These are phyloP conservation scores for Zopfia rhizophila DNA, from an alignment of 2,329 filamentous ascomycete species.

Conservation along the genomic window DNA sequence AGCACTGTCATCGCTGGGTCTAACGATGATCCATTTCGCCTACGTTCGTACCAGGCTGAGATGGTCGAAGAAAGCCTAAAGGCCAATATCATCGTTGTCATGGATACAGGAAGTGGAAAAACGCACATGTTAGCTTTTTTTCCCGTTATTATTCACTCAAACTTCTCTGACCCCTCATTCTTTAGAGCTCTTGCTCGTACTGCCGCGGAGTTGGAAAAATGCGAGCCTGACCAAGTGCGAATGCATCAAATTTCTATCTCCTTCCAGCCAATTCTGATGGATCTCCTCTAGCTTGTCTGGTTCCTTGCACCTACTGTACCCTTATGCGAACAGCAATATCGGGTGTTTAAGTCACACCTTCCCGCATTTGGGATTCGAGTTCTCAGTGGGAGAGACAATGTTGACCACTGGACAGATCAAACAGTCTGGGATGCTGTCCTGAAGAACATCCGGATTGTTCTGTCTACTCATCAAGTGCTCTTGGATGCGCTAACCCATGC, in stretches of 20 bases:
- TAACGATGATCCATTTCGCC: slow-evolving; percentile 31
- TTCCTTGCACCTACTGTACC: slow-evolving; percentile 58
- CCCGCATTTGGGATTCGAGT: slow-evolving; percentile 67
- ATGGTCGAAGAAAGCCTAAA: slow-evolving; percentile 59
- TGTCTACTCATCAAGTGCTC: slow-evolving; percentile 81
- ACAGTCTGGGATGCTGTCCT: slow-evolving; percentile 75
- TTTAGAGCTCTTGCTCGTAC: slow-evolving; percentile 57
- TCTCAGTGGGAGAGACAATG: slow-evolving; percentile 73
- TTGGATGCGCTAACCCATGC: slow-evolving; percentile 78
- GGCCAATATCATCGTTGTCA: slow-evolving; percentile 59
- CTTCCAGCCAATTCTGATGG: slow-evolving; percentile 8
- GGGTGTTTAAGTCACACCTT: slow-evolving; percentile 46
- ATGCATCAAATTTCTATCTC: slow-evolving; percentile 1
- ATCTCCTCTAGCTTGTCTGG: slow-evolving; percentile 56
- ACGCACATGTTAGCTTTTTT: slow-evolving; percentile 53
- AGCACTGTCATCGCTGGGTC: slow-evolving; percentile 6
- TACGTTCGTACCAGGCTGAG: slow-evolving; percentile 60
- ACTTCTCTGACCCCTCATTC: neutral
- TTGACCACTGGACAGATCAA: slow-evolving; percentile 78
- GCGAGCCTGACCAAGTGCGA: slow-evolving; percentile 47
- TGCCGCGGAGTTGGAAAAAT: slow-evolving; percentile 54
- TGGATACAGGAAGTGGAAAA: slow-evolving; percentile 62
- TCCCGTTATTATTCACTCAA: neutral
- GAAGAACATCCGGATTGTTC: slow-evolving; percentile 72
- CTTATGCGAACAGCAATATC: slow-evolving; percentile 58